Conservation (phyloP, 176 grass and related monocot genomes). For the Aegilops bicornis region DNA sequence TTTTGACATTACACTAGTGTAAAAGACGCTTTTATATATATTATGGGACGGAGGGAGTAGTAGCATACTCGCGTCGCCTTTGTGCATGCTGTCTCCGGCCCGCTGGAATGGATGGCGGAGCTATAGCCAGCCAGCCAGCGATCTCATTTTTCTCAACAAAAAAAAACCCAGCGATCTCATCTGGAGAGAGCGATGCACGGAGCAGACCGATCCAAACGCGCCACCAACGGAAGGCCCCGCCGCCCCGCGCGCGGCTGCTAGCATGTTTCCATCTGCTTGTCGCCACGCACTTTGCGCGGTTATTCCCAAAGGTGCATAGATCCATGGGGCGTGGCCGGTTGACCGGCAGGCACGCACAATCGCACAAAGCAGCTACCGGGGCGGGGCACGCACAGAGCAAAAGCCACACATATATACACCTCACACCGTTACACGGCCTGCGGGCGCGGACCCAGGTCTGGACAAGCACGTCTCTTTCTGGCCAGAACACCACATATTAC, state of each 20-base stretch:
- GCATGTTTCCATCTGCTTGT: background rate
- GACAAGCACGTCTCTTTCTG: no score
- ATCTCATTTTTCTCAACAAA: no score
- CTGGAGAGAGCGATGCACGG: conserved; percentile 19
- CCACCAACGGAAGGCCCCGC: no score
- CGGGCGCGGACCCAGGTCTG: background rate
- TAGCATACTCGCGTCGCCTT: background rate
- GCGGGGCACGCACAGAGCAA: background rate
- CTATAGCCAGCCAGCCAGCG: no score
- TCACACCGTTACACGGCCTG: background rate
- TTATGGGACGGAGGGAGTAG: no score
- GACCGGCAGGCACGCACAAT: background rate
- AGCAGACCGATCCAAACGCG: background rate
- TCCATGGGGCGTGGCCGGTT: background rate
- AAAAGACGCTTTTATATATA: no score
- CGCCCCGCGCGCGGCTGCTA: background rate
- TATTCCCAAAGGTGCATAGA: background rate
- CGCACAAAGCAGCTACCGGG: background rate
- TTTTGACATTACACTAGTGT: no score
- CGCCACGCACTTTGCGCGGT: background rate
- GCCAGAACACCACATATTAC: background rate
- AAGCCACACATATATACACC: background rate
- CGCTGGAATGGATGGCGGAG: background rate
- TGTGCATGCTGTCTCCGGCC: background rate
- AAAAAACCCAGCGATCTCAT: no score